Evolutionary conservation across 805 yeast species (phyloP), one percentile per base, ranked within the genome.

Genomic region (Candida jianshihensis): DNA sequence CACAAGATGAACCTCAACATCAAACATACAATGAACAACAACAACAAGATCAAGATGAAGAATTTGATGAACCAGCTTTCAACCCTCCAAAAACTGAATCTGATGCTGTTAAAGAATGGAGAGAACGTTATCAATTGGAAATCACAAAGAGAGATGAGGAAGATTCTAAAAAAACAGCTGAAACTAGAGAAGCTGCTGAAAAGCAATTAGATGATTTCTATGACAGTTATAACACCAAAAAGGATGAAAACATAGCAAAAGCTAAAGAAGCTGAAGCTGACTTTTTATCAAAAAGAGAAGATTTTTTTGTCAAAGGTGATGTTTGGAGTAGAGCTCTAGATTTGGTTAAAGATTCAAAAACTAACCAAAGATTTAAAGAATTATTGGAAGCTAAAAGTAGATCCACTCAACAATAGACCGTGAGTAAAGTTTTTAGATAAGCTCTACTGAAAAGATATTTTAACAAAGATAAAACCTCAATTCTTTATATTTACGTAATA

Each of bases 121-220:
- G 74, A 55, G 80, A 77, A 50, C 79, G 87, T 50, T 75, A 87
- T 52, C 82, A 77, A 33, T 68, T 82, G 40, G 96, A 88, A 57
- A 79, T 90, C 42, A 66, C 72, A 36, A 76, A 84, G 53, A 75
- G 95, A 54, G 97, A 90, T 53, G 79, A 72, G 47, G 75, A 75
- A 44, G 80, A 82, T 48, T 65, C 64, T 16, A 65, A 74, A 47
- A 82, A 75, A 57, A 74, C 81, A 53, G 66, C 66, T 21, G 86
- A 78, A 41, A 70, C 87, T 40, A 73, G 81, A 38, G 72, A 75
- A 35, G 80, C 81, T 43, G 97, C 97, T 9, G 75, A 76, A 53
- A 77, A 78, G 56, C 79, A 87, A 36, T 76, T 88, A 53, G 96
- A 90, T 57, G 95, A 84, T 45, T 90, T 90, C 60, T 90, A 90